Base-by-base conservation (phyloP, 2,329 filamentous ascomycete species). In the Fusarium foetens region DNA sequence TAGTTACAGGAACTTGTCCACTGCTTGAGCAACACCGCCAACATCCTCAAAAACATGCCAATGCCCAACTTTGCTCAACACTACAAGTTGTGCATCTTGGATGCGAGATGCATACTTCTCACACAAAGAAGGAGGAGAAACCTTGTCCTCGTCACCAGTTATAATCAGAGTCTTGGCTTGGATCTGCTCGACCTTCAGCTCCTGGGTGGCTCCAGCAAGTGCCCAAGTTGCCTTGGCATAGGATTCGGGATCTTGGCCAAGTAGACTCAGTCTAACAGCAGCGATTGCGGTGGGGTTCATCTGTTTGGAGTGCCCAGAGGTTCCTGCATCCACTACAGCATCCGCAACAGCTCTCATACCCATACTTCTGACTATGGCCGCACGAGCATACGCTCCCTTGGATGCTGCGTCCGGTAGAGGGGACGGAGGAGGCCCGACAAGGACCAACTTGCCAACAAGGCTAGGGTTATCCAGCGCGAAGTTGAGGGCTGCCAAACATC, bases 181-280 rank as follows among this genome's bases (percentile, higher is more conserved):
- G 8, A 86, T 57, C 11, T 75, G 66, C 25, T 77, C 69, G 5
- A 85, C 70, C 27, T 81, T 75, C 23, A 86, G 53, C 23, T 70
- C 61, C 4, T 76, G 70, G 4, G 75, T 76, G 2, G 82, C 82
- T 9, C 78, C 78, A 8, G 84, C 87, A 38, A 89, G 79, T 6
- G 87, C 86, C 33, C 79, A 79, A 46, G 85, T 86, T 0, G 82
- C 87, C 67, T 89, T 89, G 3, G 87, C 87, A 74, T 88, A 89
- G 3, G 84, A 85, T 68, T 89, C 87, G 0, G 85, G 80, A 69
- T 88, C 83, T 68, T 87, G 85, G 0, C 80, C 76, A 0, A 87
- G 76, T 4, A 89, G 76, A 10, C 82, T 84, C 33, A 85, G 71
- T 10, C 83, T 75, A 13, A 85, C 78, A 0, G 86, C 84, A 4